Base-by-base conservation (phyloP, 306 rosid genomes). In the Fagus sylvatica region DNA sequence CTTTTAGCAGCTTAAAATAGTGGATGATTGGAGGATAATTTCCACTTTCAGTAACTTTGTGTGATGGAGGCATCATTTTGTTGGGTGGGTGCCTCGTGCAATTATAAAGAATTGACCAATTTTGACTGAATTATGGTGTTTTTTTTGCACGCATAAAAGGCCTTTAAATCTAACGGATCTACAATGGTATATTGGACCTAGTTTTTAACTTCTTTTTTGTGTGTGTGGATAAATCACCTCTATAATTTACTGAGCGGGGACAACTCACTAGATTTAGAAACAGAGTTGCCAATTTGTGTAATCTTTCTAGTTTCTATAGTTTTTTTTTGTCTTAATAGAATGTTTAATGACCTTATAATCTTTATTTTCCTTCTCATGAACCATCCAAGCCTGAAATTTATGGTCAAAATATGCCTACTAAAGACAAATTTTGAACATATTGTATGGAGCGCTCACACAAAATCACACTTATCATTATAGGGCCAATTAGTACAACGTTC, bases 1-100 rank as follows among this genome's bases (percentile, higher is more conserved):
- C 60, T 74, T 82, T 64, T 72, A 69, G 42, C 57, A 42, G 77
- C 88, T 80, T 79, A 54, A 85, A 84, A 74, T 73, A 49, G 28
- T 84, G 90, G 89, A 85, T 84, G 86, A 91, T 91, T 89, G 91
- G 68, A 82, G 90, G 88, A 79, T 76, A 32, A 64, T 81, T 60
- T 62, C 73, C 67, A 13, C 76, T 36, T 42, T 71, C 4, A 10
- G 13, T 16, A 2, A 40, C 11, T 40, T 9, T 10, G 48, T 2
- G 15, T 22, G 3, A 62, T 62, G 72, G 53, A 57, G 39, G 73
- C 57, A 75, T 80, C n/a, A 75, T 81, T 80, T 75, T 56, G 75
- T 61, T 64, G 69, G 74, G 54, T 68, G 22, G 56, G 42, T 43
- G 2, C 34, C 49, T 75, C 61, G 81, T 64, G 33, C 69, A 55